phyloP scores from a whole-genome alignment of 805 yeast species.

The Wickerhamiella lipophila region DNA sequence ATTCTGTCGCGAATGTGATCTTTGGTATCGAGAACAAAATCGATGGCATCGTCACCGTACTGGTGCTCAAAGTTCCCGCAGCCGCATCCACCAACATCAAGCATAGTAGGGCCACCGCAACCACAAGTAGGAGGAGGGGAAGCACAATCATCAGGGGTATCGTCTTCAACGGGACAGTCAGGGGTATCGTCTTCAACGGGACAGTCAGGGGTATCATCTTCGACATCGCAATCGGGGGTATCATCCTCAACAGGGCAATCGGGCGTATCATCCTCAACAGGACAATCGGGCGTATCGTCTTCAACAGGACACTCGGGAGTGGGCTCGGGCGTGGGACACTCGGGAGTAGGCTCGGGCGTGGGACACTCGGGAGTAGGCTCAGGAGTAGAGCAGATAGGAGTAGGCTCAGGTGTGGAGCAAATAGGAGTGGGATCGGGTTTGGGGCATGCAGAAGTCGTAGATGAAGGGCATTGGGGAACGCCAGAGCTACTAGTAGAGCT shows the following conservation, averaged over 20 bases:
- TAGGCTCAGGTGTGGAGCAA: background rate
- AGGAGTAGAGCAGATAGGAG: background rate
- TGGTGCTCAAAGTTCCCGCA: constrained; percentile 4
- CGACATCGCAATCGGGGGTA: background rate
- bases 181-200: background rate
- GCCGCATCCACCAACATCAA: background rate
- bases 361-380: background rate
- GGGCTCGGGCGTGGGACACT: background rate
- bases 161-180: background rate
- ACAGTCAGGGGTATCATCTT: background rate
- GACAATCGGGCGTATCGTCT: background rate
- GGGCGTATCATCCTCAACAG: background rate
- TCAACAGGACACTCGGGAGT: background rate
- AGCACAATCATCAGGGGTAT: background rate
- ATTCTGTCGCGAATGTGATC: constrained; percentile 4
- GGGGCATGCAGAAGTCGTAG: background rate
- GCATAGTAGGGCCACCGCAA: constrained; percentile 2
- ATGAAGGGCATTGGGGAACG: background rate
- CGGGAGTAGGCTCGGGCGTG: background rate
- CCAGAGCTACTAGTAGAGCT: too few relatives aligned
- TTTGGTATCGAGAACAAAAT: constrained; percentile 7
- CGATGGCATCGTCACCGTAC: constrained; percentile 11
- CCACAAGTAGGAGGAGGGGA: constrained; percentile 2
- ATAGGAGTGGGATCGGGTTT: background rate
- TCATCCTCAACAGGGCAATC: background rate